These are phyloP conservation scores for Naganishia antarctica DNA, from an alignment of 768 basidiomycete genomes.

Conservation along the genomic window DNA sequence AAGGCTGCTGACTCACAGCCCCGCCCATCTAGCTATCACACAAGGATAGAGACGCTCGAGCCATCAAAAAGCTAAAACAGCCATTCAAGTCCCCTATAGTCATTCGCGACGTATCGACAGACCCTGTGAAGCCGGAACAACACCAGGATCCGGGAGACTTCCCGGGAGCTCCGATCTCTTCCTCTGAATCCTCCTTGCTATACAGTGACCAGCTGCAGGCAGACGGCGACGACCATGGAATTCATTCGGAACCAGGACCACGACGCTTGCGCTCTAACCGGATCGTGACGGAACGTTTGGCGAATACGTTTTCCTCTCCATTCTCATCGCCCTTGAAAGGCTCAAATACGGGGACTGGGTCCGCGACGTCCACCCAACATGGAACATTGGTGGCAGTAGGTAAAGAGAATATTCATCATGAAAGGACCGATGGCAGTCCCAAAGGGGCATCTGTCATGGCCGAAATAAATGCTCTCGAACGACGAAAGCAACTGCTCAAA, in stretches of 20 bases:
- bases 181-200: not conserved
- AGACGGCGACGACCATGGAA: no score
- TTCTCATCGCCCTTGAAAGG: conserved; percentile 11
- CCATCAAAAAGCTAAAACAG: conserved; percentile 17
- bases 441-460: not conserved
- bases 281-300: conserved; percentile 8
- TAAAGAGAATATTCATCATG: no score
- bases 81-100: conserved; percentile 20
- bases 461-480: conserved; percentile 33
- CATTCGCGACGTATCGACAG: not conserved
- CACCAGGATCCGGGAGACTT: no score
- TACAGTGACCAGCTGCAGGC: not conserved
- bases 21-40: not conserved
- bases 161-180: not conserved
- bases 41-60: not conserved
- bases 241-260: not conserved
- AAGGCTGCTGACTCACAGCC: not conserved
- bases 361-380: no score
- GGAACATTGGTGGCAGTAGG: no score
- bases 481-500: conserved; percentile 29
- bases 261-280: not conserved
- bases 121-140: no score
- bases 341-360: not conserved
- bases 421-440: not conserved
- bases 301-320: conserved; percentile 1